These are phyloP conservation scores for Panicum hallii DNA, from an alignment of 202 grass and related monocot species.

Conservation along the genomic window DNA sequence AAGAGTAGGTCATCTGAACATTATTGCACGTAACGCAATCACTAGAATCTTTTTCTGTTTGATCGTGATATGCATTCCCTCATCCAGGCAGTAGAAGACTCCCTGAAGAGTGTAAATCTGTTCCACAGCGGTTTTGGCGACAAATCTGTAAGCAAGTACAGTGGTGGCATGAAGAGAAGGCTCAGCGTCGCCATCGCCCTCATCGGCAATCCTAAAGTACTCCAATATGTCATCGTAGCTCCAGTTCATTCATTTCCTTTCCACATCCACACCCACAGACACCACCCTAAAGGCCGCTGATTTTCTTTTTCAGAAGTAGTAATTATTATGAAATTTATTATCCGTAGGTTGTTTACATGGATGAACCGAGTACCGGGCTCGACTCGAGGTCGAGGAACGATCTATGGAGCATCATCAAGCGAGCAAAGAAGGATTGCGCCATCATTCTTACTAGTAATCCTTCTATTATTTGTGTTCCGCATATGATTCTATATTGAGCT, in stretches of 20 bases:
- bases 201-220: constrained; percentile 78
- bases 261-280: background rate
- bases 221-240: background rate
- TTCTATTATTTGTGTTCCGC: background rate
- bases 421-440: constrained; percentile 76
- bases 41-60: background rate
- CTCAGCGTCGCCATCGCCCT: constrained; percentile 88
- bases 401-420: constrained; percentile 83
- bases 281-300: background rate
- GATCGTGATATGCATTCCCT: background rate
- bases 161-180: constrained; percentile 96
- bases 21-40: background rate
- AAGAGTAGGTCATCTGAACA: background rate
- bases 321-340: background rate
- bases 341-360: constrained; percentile 90
- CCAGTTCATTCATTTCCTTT: background rate
- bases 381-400: constrained; percentile 73
- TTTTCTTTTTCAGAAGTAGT: background rate
- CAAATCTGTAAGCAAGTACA: constrained; percentile 79
- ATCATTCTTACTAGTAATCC: constrained; percentile 92
- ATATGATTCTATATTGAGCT: background rate
- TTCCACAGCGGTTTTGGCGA: constrained; percentile 70
- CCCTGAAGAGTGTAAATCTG: constrained; percentile 80
- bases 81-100: constrained; percentile 68
- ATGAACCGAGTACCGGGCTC: constrained; percentile 87